Evolutionary conservation across 768 basidiomycete genomes (phyloP), one percentile per base, ranked within the genome.

Genomic region (Exidia glandulosa): DNA sequence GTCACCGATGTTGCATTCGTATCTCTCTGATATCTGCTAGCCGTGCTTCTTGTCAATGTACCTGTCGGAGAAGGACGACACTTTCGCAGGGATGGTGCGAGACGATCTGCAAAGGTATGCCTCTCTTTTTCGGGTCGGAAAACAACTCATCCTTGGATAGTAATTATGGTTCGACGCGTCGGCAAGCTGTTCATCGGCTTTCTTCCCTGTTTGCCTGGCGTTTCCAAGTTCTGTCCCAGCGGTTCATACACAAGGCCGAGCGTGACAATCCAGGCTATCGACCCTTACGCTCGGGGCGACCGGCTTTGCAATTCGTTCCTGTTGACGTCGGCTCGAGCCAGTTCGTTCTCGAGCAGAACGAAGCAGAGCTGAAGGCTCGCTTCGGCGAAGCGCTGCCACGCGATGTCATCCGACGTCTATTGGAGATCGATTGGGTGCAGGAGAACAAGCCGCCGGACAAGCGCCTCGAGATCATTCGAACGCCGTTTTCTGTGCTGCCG

Each of bases 381-480:
- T 65, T 73, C 48, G 76, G 76, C 2, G 68, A 70, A 33, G 69
- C 68, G 0, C 73, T 91, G 13, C 87, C 88, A 2, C 63, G 76
- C 14, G 88, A 90, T 64, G 68, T 89, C 34, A 77, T 80, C 57
- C 81, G 81, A 61, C 81, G 82, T 47, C 73, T 91, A 19, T 78
- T 81, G 1, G 86, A 90, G 60, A 83, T 91, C 56, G 88, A 87
- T 14, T 91, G 87, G 87, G 79, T 77, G 3, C 78, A 85, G 37
- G 84, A 87, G 32, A 78, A 82, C 58, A 73, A 72, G 2, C 70
- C 77, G 10, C 72, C 77, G 9, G 82, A 88, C 65, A 79, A 80
- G 57, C 77, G 80, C 60, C 74, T 77, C 30, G 79, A 83, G 64
- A 77, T 82, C 77, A 76, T 82, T 61, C 75, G 74, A 66, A 85